Conservation (phyloP, 2,329 filamentous ascomycete species). For the Emmonsia crescens region DNA sequence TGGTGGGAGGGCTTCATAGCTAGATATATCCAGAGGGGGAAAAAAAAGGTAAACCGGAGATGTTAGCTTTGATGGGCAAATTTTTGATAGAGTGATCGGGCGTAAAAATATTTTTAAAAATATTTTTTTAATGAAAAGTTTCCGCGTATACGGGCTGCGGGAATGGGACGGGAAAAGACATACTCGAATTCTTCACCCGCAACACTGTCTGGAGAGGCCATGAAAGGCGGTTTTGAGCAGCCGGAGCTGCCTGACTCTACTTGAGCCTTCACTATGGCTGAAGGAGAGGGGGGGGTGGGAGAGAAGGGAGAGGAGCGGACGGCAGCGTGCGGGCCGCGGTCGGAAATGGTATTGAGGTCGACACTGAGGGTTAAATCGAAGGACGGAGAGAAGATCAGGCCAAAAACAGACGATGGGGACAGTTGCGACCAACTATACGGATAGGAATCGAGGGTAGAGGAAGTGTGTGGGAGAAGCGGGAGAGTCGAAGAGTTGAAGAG, state of each 20-base stretch:
- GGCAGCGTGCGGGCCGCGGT: background rate
- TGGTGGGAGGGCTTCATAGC: conserved; percentile 86
- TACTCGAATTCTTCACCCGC: conserved; percentile 38
- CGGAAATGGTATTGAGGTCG: conserved; percentile 5
- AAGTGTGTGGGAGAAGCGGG: background rate
- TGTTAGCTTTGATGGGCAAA: conserved; percentile 3
- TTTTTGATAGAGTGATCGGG: conserved; percentile 3
- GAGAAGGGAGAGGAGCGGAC: conserved; percentile 8
- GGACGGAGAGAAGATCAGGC: conserved; percentile 1
- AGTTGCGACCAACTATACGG: background rate
- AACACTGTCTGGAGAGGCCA: conserved; percentile 33
- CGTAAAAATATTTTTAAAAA: background rate
- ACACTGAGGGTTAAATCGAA: conserved; percentile 7
- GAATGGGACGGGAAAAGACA: conserved; percentile 14
- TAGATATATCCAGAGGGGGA: conserved; percentile 23
- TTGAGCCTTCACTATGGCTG: conserved; percentile 8
- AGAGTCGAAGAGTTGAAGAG: background rate
- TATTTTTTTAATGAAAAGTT: background rate
- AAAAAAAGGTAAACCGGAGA: background rate
- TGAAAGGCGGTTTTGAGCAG: conserved; percentile 28
- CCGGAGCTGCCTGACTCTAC: conserved; percentile 19
- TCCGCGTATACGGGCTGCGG: background rate
- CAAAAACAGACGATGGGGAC: background rate
- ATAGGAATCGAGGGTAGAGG: background rate
- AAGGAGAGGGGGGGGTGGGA: background rate